Base-by-base conservation (phyloP, 2,329 filamentous ascomycete genomes). In the Bertia moriformis region DNA sequence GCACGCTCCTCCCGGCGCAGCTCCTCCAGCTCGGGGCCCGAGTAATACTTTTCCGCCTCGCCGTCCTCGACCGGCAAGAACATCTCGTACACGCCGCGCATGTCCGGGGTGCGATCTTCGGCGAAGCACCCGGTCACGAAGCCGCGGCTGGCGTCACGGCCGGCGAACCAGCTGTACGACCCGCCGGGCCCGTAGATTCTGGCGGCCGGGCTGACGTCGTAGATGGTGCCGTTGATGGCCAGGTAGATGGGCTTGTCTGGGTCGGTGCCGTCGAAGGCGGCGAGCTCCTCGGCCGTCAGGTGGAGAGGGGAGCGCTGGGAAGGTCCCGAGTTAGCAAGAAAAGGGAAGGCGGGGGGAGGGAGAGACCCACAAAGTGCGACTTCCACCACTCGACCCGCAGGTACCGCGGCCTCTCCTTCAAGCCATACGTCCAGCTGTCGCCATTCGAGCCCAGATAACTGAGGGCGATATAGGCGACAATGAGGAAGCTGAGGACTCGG, bases 61-160 rank as follows among this genome's bases (percentile, higher is more conserved):
- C n/a, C 22, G 7, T 79, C 67, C 54, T 80, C 74, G 22, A 74
- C 49, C 2, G 76, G 76, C 5, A 89, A 55, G 60, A 76, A 96
- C 73, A 93, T 91, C 45, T 78, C 71, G 62, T 96, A 91, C 3
- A 85, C 80, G 36, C 91, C 91, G 44, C 83, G 73, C 56, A 95
- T 63, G 61, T 98, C 91, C 3, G 83, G 70, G 2, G 79, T 91
- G 20, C 78, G 66, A 65, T 98, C 91, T 45, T 86, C 80, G 29
- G 73, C 65, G 62, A 98, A 98, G 59, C 91, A 98, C 14, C 85
- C 86, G 2, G 91, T 96, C 7, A 98, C 78, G 58, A 87, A 98
- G 15, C 80, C 86, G 38, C 91, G 80, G 13, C 83, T 77, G 22
- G 89, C 88, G 59, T 98, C 91, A 44, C 71, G 70, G 43, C 89